Evolutionary conservation across 768 basidiomycete genomes (phyloP), one percentile per base, ranked within the genome.

Genomic region (Clavaria fumosa): DNA sequence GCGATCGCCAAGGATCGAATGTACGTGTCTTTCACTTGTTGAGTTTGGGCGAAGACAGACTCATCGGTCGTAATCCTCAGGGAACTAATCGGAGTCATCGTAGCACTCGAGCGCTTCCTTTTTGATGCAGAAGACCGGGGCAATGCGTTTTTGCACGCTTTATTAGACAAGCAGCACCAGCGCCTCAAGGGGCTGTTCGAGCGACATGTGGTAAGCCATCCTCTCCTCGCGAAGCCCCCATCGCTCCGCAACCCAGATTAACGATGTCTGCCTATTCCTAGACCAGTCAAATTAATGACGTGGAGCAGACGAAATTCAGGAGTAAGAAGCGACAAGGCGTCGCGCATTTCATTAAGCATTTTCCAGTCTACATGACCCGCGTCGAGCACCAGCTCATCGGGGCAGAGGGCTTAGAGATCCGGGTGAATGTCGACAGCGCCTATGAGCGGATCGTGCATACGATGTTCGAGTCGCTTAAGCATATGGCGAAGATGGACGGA

Each of bases 401-500:
- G 6, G 72, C 75, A 7, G 78, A 84, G 47, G 70, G 63, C 3
- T 65, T 89, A 40, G 83, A 83, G 49, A 77, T 91, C 44, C 75
- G 91, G 22, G 59, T 60, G 6, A 70, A 60, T 34, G 82, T 95
- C 23, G 81, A 96, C 50, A 59, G 63, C 4, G 79, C 84, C 1
- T 95, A 96, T 51, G 89, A 91, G 52, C 75, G 67, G 47, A 83
- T 97, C 30, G 81, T 89, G 24, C 75, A 80, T 43, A 66, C 77
- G 30, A 95, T 97, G 73, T 91, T 97, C 50, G 90, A 88, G 31
- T 80, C 75, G 10, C 56, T 97, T 43, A 90, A 89, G 57, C 89
- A 91, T 43, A 86, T 97, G 73, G 93, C 91, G 7, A 97, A 95
- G 55, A 61, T 93, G 67, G 82, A 90, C 40, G 84, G 86, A 0